These are phyloP conservation scores for Xylaria longipes DNA, from an alignment of 495 filamentous ascomycete genomes.

Conservation along the genomic window DNA sequence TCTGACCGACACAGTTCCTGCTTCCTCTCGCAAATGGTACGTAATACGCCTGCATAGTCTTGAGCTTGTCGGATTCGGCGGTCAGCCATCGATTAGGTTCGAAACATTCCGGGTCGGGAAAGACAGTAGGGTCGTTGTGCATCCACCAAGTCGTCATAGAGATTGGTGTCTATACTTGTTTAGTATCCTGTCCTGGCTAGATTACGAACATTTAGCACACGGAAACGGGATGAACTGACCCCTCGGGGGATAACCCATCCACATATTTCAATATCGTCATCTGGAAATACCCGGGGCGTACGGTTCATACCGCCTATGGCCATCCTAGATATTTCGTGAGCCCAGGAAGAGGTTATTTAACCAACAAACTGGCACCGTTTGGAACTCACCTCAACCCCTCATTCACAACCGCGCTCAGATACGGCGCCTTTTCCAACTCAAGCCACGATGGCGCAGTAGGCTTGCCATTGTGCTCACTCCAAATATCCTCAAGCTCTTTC, in stretches of 20 bases:
- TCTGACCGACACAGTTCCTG: not conserved
- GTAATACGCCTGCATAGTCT: not conserved
- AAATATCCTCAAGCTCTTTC: conserved; percentile 4
- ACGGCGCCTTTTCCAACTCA: conserved; percentile 54
- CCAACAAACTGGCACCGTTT: not conserved
- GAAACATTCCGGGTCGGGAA: conserved; percentile 47
- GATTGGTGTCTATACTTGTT: conserved; percentile 26
- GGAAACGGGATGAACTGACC: not conserved
- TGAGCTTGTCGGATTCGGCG: not conserved
- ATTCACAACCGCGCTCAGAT: conserved; percentile 49
- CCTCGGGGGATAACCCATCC: conserved; percentile 1
- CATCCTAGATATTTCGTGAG: conserved; percentile 20
- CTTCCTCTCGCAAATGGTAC: conserved; percentile 3
- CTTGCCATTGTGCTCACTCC: conserved; percentile 1
- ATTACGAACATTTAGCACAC: not conserved
- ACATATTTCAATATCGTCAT: conserved; percentile 27
- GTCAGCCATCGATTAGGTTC: conserved; percentile 52
- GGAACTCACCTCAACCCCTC: conserved; percentile 35
- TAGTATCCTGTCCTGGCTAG: not conserved
- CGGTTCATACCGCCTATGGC: conserved; percentile 33
- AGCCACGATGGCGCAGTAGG: conserved; percentile 7
- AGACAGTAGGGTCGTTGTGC: conserved; percentile 47
- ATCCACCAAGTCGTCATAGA: conserved; percentile 38
- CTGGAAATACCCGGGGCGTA: conserved; percentile 41
- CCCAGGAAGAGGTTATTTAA: not conserved